phyloP scores from a whole-genome alignment of 192 early-diverging fungal genomes.

The Coemansia sp. region DNA sequence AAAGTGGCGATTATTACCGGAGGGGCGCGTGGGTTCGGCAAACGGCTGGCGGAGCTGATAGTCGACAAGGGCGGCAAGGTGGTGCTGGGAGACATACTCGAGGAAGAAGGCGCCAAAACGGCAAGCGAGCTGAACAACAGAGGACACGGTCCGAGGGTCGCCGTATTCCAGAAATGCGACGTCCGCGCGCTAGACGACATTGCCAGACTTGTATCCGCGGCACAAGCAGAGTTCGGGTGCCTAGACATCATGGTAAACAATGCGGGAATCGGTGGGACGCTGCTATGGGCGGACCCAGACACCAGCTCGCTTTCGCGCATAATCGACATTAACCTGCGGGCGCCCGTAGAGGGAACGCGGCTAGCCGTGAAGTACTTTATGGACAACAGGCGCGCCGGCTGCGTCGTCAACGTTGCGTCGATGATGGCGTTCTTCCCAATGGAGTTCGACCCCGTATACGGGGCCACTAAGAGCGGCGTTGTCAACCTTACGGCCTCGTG shows the following conservation, averaged over 20 bases:
- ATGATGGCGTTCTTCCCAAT: constrained; percentile 65
- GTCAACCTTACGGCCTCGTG: constrained; percentile 60
- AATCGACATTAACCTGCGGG: constrained; percentile 73
- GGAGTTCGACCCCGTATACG: constrained; percentile 67
- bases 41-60: constrained; percentile 59
- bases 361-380: constrained; percentile 63
- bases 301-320: constrained; percentile 55
- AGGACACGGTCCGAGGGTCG: constrained; percentile 1
- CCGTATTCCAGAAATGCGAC: constrained; percentile 57
- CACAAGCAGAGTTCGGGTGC: constrained; percentile 56
- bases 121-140: constrained; percentile 42
- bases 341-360: constrained; percentile 73
- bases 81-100: constrained; percentile 63
- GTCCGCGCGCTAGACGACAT: constrained; percentile 46
- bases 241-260: constrained; percentile 67
- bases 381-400: constrained; percentile 55
- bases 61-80: constrained; percentile 62
- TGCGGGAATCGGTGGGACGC: constrained; percentile 57
- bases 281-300: constrained; percentile 49
- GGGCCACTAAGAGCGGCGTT: constrained; percentile 74
- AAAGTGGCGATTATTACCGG: constrained; percentile 73
- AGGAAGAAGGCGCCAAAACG: constrained; percentile 37
- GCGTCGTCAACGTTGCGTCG: constrained; percentile 76
- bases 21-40: constrained; percentile 66
- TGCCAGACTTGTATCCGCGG: constrained; percentile 35